A percentile compares a stretch with the other conserved stretches of the same genome.
These are phyloP conservation scores for Alternaria brassicicola DNA, from an alignment of 2,329 filamentous ascomycete genomes.

Conservation along the genomic window DNA sequence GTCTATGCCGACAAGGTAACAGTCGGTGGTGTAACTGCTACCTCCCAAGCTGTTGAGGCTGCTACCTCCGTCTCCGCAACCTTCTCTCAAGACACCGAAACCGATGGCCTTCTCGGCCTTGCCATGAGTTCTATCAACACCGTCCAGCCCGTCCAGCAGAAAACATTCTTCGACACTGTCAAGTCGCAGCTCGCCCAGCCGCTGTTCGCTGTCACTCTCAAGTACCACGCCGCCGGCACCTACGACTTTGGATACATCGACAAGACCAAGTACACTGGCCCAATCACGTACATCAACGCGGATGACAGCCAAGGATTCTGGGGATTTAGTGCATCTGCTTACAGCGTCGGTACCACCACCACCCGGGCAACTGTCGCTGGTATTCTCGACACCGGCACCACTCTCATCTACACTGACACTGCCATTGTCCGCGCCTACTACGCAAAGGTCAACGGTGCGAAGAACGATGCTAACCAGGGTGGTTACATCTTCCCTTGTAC, in stretches of 20 bases:
- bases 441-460: conserved; percentile 59
- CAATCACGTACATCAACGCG: conserved; percentile 62
- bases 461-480: conserved; percentile 55
- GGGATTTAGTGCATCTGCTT: conserved; percentile 64
- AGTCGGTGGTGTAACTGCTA: conserved; percentile 65
- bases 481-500: conserved; percentile 63
- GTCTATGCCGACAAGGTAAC: conserved; percentile 70
- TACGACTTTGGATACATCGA: conserved; percentile 68
- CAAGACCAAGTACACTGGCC: conserved; percentile 62
- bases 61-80: conserved; percentile 63
- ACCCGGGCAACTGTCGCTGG: conserved; percentile 54
- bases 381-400: conserved; percentile 75
- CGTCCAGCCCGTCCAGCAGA: conserved; percentile 57
- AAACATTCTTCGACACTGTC: conserved; percentile 67
- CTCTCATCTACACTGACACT: conserved; percentile 65
- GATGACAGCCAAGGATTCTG: conserved; percentile 67
- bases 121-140: conserved; percentile 67
- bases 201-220: conserved; percentile 64
- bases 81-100: conserved; percentile 59
- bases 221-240: conserved; percentile 56
- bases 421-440: conserved; percentile 66
- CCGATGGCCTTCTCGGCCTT: conserved; percentile 66
- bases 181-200: conserved; percentile 57
- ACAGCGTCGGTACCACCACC: conserved; percentile 57
- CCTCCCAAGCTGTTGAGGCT: conserved; percentile 68